Evolutionary conservation across 805 yeast genomes (phyloP).

Genomic region (Metschnikowia amazonensis): DNA sequence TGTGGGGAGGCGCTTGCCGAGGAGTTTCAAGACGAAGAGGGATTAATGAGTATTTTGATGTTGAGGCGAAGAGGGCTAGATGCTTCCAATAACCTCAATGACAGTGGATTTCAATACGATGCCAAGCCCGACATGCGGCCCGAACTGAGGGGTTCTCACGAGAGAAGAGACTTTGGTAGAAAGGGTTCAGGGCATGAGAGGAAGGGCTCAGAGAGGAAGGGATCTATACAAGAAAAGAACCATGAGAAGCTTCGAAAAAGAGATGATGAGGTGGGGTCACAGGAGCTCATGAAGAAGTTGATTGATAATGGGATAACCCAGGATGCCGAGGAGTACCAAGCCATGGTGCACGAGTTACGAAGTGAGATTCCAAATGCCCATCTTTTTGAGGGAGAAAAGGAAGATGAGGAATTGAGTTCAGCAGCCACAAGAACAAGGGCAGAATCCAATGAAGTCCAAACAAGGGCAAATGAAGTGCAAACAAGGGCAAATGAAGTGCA

Average conservation of each 20-base stretch:
- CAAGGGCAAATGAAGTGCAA: too few species aligned
- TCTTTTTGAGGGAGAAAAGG: slow-evolving; percentile 39
- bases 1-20: slow-evolving; percentile 57
- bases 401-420: slow-evolving; percentile 18
- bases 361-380: slow-evolving; percentile 32
- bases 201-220: not conserved
- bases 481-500: too few species aligned
- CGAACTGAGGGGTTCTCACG: not conserved
- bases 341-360: slow-evolving; percentile 31
- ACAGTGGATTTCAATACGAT: slow-evolving; percentile 34
- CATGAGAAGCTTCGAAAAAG: not conserved
- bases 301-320: slow-evolving; percentile 32
- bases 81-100: slow-evolving; percentile 40
- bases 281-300: slow-evolving; percentile 36
- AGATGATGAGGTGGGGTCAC: slow-evolving; percentile 7
- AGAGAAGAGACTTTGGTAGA: not conserved
- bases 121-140: not conserved
- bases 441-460: too few species aligned
- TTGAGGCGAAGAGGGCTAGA: slow-evolving; percentile 36
- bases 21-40: slow-evolving; percentile 56
- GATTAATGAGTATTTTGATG: slow-evolving; percentile 34
- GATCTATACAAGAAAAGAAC: not conserved
- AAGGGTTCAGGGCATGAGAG: not conserved
- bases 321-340: slow-evolving; percentile 27
- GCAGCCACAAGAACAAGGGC: too few species aligned